Base-by-base conservation (phyloP, 371 early-diverging fungal species). In the Mortierella sp. region DNA sequence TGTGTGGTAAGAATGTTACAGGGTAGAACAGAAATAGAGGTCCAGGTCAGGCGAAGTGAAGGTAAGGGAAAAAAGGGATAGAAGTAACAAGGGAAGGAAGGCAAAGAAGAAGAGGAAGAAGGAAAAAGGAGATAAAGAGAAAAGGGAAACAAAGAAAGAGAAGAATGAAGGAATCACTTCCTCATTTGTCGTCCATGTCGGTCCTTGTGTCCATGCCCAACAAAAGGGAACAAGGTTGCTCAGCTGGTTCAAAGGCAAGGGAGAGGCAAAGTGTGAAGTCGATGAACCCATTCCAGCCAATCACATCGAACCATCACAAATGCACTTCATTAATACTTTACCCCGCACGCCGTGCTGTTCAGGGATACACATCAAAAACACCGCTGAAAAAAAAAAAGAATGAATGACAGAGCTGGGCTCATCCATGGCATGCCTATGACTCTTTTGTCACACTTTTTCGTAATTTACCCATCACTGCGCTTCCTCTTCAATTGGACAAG, bases 211-310 rank as follows among this genome's bases (percentile, higher is more conserved):
- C 48, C 48, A 16, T 19, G 19, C 61, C 61, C 61, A 61, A 61
- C 61, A 61, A 37, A 58, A 61, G 61, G n/a, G n/a, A n/a, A n/a
- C n/a, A 61, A 61, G 37, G 58, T 58, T 58, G 37, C 61, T 61
- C 61, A 61, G 61, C 61, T 61, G 58, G 34, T 8, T n/a, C 48
- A 31, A 6, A 53, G 29, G 16, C 3, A 29, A 53, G 29, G 14
- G 29, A 52, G 8, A 24, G 24, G 52, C 10, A 52, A 47, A 47
- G 22, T 4, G 8, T 7, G 47, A 47, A 22, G 47, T 13, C 31
- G 1, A 55, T 29, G 55, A 14, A 16, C 37, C 37, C n/a, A 61
- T 37, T 34, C 22, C 37, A 34, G 2, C 61, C 61, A 61, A 61
- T 61, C 37, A 22, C 22, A 61, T 16, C 34, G 2, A 14, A 9